Conservation (phyloP, 176 grass and related monocot species). For the Lolium multiflorum region DNA sequence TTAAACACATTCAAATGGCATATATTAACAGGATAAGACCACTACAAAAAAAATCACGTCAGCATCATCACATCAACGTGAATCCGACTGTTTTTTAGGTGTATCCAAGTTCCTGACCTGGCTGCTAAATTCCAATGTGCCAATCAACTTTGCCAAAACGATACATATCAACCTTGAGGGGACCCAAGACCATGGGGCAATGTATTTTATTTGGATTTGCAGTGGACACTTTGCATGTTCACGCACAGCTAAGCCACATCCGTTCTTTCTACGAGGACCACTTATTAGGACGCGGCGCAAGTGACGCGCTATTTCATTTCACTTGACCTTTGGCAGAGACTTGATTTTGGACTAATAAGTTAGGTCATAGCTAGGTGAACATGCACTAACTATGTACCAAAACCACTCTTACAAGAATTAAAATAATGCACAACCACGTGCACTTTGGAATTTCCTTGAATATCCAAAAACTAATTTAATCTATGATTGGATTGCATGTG, state of each 20-base stretch:
- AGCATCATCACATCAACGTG: constrained; percentile 17
- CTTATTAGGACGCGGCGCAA: background rate
- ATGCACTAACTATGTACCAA: too few relatives aligned
- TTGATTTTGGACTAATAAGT: too few relatives aligned
- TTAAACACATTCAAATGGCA: background rate
- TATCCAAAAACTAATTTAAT: too few relatives aligned
- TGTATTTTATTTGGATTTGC: background rate
- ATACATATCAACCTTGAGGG: constrained; percentile 10
- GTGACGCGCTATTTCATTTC: too few relatives aligned
- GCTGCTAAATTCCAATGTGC: constrained; percentile 40
- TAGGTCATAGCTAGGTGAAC: too few relatives aligned
- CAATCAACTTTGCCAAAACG: constrained; percentile 44
- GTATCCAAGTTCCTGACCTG: constrained; percentile 33
- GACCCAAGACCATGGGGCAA: background rate
- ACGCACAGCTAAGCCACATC: background rate
- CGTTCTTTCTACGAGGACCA: constrained; percentile 11
- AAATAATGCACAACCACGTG: too few relatives aligned
- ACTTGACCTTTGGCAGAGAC: too few relatives aligned
- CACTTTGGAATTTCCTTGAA: too few relatives aligned
- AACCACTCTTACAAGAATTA: too few relatives aligned
- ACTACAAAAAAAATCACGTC: constrained; percentile 28
- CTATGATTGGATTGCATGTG: too few relatives aligned
- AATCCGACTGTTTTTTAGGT: constrained; percentile 41
- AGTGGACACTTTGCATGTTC: background rate
- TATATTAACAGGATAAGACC: constrained; percentile 42